Conservation (phyloP, 352 stramenopile species). For the Globisporangium splendens region DNA sequence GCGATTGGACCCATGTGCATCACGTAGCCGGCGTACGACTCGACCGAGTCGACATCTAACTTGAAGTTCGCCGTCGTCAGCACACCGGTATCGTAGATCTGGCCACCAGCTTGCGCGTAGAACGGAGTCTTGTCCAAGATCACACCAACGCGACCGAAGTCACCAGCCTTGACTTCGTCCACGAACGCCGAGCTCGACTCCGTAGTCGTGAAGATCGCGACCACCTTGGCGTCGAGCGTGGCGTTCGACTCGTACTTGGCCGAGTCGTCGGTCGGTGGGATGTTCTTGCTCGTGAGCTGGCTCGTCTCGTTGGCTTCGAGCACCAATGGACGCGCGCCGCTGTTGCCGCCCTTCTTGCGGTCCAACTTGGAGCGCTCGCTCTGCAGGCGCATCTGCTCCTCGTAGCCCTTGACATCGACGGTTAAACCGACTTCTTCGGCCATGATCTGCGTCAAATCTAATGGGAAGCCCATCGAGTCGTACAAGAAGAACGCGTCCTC, state of each 20-base stretch:
- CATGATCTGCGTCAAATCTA: constrained; percentile 99
- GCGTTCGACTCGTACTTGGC: constrained; percentile 94
- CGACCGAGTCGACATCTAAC: constrained; percentile 88
- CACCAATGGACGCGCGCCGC: constrained; percentile 78
- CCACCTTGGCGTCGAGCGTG: constrained; percentile 77
- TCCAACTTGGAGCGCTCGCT: constrained; percentile 81
- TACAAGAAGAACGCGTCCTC: constrained; percentile 98
- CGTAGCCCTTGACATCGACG: constrained; percentile 93
- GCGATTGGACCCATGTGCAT: constrained; percentile 91
- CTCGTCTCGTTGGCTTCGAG: constrained; percentile 95
- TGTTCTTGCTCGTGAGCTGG: constrained; percentile 73
- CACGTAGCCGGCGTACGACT: constrained; percentile 95
- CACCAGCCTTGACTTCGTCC: constrained; percentile 59
- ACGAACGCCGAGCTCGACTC: constrained; percentile 85
- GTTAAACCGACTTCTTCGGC: constrained; percentile 93
- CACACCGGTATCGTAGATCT: constrained; percentile 93
- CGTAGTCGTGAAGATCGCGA: constrained; percentile 93
- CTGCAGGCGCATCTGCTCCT: constrained; percentile 92
- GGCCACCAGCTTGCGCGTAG: constrained; percentile 97
- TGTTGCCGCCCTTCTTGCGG: constrained; percentile 86
- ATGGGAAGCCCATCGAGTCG: constrained; percentile 98
- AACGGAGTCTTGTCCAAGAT: constrained; percentile 97
- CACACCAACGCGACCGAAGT: constrained; percentile 92
- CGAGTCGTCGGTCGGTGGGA: constrained; percentile 90
- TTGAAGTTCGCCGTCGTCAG: constrained; percentile 48